These are phyloP conservation scores for Cicer judaicum DNA, from an alignment of 306 rosid genomes.

Conservation along the genomic window DNA sequence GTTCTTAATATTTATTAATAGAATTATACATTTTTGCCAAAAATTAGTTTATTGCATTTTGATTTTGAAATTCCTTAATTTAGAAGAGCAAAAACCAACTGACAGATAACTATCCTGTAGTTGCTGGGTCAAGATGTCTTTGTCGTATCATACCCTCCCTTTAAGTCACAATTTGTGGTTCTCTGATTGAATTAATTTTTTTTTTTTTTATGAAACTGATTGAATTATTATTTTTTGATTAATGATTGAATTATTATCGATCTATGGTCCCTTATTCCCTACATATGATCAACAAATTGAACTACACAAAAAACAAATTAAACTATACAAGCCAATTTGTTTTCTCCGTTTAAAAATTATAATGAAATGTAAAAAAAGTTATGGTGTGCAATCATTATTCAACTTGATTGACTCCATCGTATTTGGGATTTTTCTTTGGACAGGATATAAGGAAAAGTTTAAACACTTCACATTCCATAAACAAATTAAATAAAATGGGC, in stretches of 20 bases:
- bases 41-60: too few relatives aligned
- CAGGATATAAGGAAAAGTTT: not conserved
- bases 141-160: not conserved
- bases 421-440: too few relatives aligned
- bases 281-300: not conserved
- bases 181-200: not conserved
- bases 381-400: not conserved
- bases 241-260: not conserved
- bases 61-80: not conserved
- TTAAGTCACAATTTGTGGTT: slow-evolving; percentile 10
- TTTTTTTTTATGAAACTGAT: too few relatives aligned
- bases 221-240: too few relatives aligned
- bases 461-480: not conserved
- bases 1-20: not conserved
- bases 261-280: not conserved
- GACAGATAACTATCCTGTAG: not conserved
- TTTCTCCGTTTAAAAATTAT: not conserved
- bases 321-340: not conserved
- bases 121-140: slow-evolving; percentile 5
- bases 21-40: not conserved
- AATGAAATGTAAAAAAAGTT: slow-evolving; percentile 10
- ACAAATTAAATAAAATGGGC: not conserved
- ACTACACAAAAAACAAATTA: too few relatives aligned
- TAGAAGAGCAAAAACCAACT: not conserved
- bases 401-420: not conserved